Base-by-base conservation (phyloP, 805 yeast species). In the Candida tibetensis region DNA sequence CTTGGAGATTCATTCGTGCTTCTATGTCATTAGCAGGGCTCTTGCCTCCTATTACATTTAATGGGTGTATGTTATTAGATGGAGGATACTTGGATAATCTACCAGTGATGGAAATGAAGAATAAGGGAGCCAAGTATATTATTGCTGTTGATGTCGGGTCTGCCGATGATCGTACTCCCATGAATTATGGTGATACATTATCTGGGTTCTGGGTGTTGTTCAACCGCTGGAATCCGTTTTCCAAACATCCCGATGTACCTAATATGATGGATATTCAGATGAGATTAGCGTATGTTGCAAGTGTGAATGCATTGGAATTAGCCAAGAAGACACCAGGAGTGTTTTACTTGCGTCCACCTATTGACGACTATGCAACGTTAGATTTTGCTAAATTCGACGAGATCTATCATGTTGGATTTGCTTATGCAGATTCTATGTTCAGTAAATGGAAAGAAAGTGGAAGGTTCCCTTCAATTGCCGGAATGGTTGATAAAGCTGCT, bases 81-180 rank as follows among this genome's bases (percentile, higher is more conserved):
- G 99, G 99, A 30, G 99, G 99, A 0, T 91, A 93, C 57, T 81
- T 93, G 38, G 98, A 91, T 57, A 91, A 91, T 56, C 67, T 91
- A 40, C 95, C 99, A 0, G 98, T 91, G 2, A 72, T 73, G 47
- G 97, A 91, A 56, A 93, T 91, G 98, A 82, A 84, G 57, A 75
- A 80, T 28, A 72, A 85, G 42, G 98, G 98, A 2, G 96, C 96
- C 2, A 80, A 81, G 40, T 75, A 82, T 28, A 80, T 91, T 13
- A 79, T 93, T 55, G 98, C 99, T 0, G 90, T 89, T 12, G 99
- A 91, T 61, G 99, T 91, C 27, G 99, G 99, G 0, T 85, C 96
- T 1, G 85, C 82, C 3, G 98, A 93, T 57, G 98, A 90, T 51
- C 73, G 91, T 35, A 81, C 95, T 0, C 91, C 93, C 4, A 79